phyloP scores from a whole-genome alignment of 2,329 filamentous ascomycete species.

The Nemania serpens region DNA sequence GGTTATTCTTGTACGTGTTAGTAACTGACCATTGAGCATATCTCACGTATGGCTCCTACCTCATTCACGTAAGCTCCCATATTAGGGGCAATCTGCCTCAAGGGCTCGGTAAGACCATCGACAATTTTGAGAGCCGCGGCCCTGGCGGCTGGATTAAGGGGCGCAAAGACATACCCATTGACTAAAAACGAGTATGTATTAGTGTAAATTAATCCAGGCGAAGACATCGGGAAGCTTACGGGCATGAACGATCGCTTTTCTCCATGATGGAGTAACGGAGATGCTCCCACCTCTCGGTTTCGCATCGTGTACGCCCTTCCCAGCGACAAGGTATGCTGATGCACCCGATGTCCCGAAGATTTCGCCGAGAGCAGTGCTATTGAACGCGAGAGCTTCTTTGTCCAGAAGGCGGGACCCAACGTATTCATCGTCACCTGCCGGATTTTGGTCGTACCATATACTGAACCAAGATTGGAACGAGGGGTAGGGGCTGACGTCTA shows the following conservation, averaged over 20 bases:
- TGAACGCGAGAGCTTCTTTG: conserved; percentile 41
- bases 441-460: conserved; percentile 43
- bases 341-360: conserved; percentile 45
- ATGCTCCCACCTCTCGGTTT: conserved; percentile 51
- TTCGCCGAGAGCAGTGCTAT: conserved; percentile 43
- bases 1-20: conserved; percentile 40
- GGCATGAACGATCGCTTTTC: conserved; percentile 48
- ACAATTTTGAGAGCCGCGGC: conserved; percentile 36
- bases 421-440: conserved; percentile 44
- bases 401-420: conserved; percentile 53
- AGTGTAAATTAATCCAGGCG: conserved; percentile 1
- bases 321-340: conserved; percentile 49
- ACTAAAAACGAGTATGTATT: conserved; percentile 32
- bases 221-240: conserved; percentile 39
- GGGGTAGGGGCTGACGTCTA: conserved; percentile 35
- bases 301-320: conserved; percentile 51
- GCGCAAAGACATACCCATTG: conserved; percentile 35
- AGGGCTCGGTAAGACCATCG: conserved; percentile 38
- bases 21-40: neutral
- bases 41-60: conserved; percentile 36
- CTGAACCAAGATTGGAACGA: conserved; percentile 47
- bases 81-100: conserved; percentile 47
- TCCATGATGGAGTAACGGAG: conserved; percentile 57
- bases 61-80: conserved; percentile 54
- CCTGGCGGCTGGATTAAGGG: conserved; percentile 42